phyloP scores from a whole-genome alignment of 192 early-diverging fungal genomes.

The Mortierella alpina region DNA sequence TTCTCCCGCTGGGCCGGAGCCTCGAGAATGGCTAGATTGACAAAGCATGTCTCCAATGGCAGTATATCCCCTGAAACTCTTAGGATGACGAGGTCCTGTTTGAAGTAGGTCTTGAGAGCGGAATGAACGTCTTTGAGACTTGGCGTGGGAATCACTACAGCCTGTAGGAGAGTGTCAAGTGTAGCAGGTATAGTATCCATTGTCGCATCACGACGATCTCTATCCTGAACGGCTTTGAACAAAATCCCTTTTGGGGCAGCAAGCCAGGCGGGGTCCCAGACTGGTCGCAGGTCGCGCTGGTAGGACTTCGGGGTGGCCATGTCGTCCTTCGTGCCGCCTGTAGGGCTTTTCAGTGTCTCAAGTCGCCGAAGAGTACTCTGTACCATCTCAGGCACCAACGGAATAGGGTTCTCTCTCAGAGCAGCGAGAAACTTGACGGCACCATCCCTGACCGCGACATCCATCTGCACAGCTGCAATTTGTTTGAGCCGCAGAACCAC shows the following conservation, averaged over 20 bases:
- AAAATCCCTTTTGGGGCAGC: slow-evolving; percentile 3
- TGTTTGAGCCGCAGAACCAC: no score
- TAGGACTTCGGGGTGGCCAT: no score
- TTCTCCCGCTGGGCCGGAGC: slow-evolving; percentile 5
- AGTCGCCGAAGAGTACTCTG: no score
- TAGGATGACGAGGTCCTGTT: not conserved
- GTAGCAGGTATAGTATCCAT: not conserved
- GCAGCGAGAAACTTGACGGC: no score
- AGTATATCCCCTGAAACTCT: not conserved
- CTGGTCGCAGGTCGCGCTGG: no score
- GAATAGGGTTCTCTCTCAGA: no score
- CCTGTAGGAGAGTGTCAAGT: not conserved
- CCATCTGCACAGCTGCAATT: no score
- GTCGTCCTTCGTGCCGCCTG: no score
- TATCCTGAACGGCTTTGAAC: slow-evolving; percentile 5
- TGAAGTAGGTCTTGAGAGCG: slow-evolving; percentile 1
- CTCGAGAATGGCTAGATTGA: slow-evolving; percentile 18
- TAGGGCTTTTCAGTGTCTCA: no score
- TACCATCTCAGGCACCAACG: no score
- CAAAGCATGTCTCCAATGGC: not conserved
- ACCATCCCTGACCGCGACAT: no score
- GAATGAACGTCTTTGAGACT: slow-evolving; percentile 1
- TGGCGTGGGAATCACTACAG: not conserved
- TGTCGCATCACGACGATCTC: not conserved
- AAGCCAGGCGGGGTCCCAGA: not conserved